Evolutionary conservation across 2,329 filamentous ascomycete genomes (phyloP), one percentile per base, ranked within the genome.

Genomic region (Epicoccum nigrum): DNA sequence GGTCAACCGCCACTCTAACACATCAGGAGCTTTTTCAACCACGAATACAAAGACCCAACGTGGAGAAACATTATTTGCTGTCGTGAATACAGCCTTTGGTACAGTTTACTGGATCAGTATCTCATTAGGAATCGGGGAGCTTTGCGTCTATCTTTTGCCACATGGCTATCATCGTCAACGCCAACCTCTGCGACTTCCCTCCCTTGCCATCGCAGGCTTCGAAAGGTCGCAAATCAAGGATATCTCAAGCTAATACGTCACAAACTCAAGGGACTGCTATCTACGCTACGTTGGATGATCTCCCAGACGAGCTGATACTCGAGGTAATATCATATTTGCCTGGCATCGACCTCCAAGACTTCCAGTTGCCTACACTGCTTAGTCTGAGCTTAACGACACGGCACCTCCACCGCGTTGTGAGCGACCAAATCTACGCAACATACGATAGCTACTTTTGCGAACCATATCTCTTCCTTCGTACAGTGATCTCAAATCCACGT

Each of bases 391-490:
- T 51, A 7, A 64, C 63, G 7, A 68, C 59, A 33, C 59, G 41
- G 8, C 56, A 60, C 19, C 41, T 71, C 4, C 59, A 71, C 33
- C 41, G 48, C 8, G 40, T 68, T 1, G 64, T 65, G 28, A 48
- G 46, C 13, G 57, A 52, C 6, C 56, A 34, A 32, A 34, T 69
- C 7, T 71, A 67, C 17, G 41, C 49, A 5, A 44, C 41, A 4
- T 71, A 59, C 44, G 50, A 63, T 33, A 65, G 59, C 46, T 51
- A 50, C 33, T 59, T 62, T 25, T 59, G 58, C 54, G 55, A 59
- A n/a, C 62, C 67, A 4, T 69, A 65, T 44, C 52, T 54, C 2
- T 71, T 71, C 21, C 58, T 70, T 27, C 65, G 67, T 7, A 68
- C 64, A 1, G 25, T 68, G 7, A 57, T 62, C 25, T 48, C 45